A percentile compares a stretch with the other conserved stretches of the same genome.
phyloP scores from a whole-genome alignment of 148 eudicot species.

The Camellia japonica region DNA sequence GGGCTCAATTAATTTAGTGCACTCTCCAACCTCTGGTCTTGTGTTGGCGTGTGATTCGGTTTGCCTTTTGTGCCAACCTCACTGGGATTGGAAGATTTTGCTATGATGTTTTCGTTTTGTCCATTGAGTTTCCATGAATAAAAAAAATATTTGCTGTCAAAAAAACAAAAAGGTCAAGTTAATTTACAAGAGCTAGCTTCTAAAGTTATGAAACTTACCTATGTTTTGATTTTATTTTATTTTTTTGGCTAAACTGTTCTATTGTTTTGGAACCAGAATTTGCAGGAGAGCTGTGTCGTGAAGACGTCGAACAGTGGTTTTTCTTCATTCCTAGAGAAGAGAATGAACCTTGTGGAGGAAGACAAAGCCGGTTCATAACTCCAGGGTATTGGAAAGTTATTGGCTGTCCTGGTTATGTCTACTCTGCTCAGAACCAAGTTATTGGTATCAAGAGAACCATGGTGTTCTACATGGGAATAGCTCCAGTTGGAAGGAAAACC shows the following conservation, averaged over 20 bases:
- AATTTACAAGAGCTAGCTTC: no score
- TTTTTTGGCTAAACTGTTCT: not conserved
- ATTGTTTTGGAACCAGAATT: constrained; percentile 22
- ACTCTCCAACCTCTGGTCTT: no score
- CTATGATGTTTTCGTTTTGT: no score
- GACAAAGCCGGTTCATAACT: constrained; percentile 52
- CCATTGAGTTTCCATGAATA: no score
- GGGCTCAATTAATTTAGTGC: no score
- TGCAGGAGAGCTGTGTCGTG: constrained; percentile 41
- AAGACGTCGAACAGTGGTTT: constrained; percentile 57
- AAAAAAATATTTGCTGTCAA: no score
- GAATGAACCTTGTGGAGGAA: constrained; percentile 52
- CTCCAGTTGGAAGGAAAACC: constrained; percentile 50
- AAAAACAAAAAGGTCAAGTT: no score
- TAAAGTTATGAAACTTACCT: not conserved
- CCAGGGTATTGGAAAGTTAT: constrained; percentile 82
- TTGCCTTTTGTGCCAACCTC: no score
- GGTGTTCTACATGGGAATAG: constrained; percentile 72
- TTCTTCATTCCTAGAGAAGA: constrained; percentile 58
- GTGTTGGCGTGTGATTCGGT: no score
- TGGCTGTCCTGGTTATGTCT: constrained; percentile 52
- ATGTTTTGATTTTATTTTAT: not conserved
- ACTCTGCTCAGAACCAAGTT: constrained; percentile 34
- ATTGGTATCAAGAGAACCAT: constrained; percentile 69
- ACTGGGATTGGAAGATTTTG: no score